Evolutionary conservation across 106 monocot species (phyloP), one percentile per base, ranked within the genome.

Genomic region (Phalaenopsis equestris): DNA sequence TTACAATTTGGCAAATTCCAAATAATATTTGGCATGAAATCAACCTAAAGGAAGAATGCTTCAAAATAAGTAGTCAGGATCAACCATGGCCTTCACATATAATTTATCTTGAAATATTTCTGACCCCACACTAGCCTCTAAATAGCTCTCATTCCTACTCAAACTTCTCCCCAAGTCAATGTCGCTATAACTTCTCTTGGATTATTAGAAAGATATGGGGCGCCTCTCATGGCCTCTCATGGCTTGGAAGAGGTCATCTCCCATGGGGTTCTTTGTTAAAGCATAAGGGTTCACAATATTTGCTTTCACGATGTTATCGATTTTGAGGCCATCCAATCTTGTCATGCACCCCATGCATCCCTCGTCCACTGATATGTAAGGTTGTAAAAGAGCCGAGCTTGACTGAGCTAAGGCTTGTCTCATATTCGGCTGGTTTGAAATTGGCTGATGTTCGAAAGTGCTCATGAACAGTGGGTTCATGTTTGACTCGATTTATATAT

Each of bases 281-380:
- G 87, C 91, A 16, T 80, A 36, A 8, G 79, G 73, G 48, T 84
- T 67, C 11, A 89, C 87, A 0, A 91, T 7, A 3, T 23, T 57
- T 0, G 84, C 88, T 18, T 88, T 88, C n/a, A 87, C 39, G 67
- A 92, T 55, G 58, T 89, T 85, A 56, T 92, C 87, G n/a, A 81
- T 78, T 0, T 85, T 56, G 16, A 75, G 10, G 2, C 91, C 91
- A 41, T 81, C 81, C 55, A 77, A 85, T 56, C 91, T 82, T 17
- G 67, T 55, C 73, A 89, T 18, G 1, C 67, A 80, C 8, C 92
- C 92, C 0, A 81, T 77, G 1, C 92, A 89, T 1, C 92, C 89
- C 0, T 89, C 92, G 56, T 82, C 30, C 30, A 30, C 30, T 30
- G 30, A 30, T 30, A 30, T 30, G 30, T 30, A 30, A 30, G 30